Evolutionary conservation across 2,329 filamentous ascomycete species (phyloP), one percentile per base, ranked within the genome.

Genomic region (Clarireedia hainanense): DNA sequence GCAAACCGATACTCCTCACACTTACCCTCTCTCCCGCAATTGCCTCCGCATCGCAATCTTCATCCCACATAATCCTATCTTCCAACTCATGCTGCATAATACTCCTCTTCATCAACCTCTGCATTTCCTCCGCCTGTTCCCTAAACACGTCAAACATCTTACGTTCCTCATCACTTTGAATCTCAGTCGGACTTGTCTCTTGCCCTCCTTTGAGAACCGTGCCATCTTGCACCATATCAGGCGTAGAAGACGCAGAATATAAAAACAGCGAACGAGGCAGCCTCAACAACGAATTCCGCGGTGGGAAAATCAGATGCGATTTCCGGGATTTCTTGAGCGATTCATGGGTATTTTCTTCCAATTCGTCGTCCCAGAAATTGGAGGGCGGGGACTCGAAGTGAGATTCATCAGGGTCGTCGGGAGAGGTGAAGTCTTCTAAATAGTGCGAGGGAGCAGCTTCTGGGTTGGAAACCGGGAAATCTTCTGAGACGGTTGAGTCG

Each of bases 251-350:
- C 10, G 26, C 14, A 4, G 27, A 37, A n/a, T 52, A 52, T n/a
- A 67, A 52, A 50, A 68, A 63, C 17, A 66, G 46, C 0, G 62
- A 51, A 6, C 52, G 46, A 3, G 66, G 67, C 17, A 68, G 66
- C 27, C 56, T 54, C 0, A 69, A 47, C 1, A 57, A 55, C 1
- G 59, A 60, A 7, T 61, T 45, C 2, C 26, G 36, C 6, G 64
- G 60, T 42, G 65, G 67, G 57, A 66, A 69, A 47, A 60, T 61
- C 0, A 67, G 51, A 24, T 61, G 56, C 15, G 65, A 50, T 52
- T 57, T 59, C 5, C 58, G 54, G 4, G 56, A 43, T 6, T 55
- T 34, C 2, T 52, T 7, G 23, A 64, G 27, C 15, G 14, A 14
- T 26, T 47, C 40, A 12, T 52, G 20, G 10, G 14, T 3, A 6